Evolutionary conservation across 345 rosid genomes (phyloP).

Genomic region (Eucalyptus polyanthemos): DNA sequence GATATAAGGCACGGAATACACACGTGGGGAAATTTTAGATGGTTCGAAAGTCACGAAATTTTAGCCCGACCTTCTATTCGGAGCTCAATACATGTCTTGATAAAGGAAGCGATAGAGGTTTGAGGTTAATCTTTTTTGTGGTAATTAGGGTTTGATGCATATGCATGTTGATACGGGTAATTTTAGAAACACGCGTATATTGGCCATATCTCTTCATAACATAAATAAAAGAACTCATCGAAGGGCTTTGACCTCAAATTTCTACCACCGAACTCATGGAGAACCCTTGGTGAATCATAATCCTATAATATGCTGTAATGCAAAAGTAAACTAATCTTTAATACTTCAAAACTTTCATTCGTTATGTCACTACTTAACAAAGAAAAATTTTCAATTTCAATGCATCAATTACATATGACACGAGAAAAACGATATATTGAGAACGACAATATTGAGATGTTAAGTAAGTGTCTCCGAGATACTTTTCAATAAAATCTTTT

Average conservation of each 20-base stretch:
- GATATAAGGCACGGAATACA: not conserved
- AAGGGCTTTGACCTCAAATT: not conserved
- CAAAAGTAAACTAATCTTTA: not conserved
- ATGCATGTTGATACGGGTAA: not conserved
- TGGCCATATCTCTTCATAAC: not conserved
- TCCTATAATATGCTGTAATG: not conserved
- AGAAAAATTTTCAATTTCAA: not conserved
- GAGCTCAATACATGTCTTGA: not conserved
- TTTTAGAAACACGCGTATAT: not conserved
- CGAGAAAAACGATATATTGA: fast-evolving
- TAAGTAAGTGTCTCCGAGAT: not conserved
- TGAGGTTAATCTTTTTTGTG: not conserved
- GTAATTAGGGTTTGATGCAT: not conserved
- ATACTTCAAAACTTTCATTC: not conserved
- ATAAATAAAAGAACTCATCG: not conserved
- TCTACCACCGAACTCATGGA: not conserved
- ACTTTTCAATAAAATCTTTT: not conserved
- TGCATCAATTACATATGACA: not conserved
- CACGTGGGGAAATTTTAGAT: not conserved
- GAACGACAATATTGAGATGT: not conserved
- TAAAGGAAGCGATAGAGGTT: not conserved
- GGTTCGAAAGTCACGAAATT: not conserved
- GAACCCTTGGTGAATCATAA: not conserved
- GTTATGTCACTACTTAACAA: not conserved
- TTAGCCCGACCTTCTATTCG: not conserved